These are phyloP conservation scores for Ophiostoma pallidulum DNA, from an alignment of 2,329 filamentous ascomycete species.

Conservation along the genomic window DNA sequence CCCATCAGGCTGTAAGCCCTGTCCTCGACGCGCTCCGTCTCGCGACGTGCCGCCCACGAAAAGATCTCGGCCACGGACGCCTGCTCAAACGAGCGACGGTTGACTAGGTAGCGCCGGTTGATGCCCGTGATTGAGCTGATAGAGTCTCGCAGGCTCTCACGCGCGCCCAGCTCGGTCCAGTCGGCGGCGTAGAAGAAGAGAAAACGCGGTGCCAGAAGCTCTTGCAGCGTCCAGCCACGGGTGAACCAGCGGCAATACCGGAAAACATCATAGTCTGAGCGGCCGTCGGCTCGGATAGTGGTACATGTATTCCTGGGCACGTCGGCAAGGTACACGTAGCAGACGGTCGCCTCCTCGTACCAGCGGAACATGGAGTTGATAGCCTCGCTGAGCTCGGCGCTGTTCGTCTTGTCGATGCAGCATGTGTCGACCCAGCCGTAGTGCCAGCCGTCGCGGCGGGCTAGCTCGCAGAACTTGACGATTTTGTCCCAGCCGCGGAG, in stretches of 20 bases:
- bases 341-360: slow-evolving; percentile 10
- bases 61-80: too few relatives aligned
- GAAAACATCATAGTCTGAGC: too few relatives aligned
- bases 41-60: too few relatives aligned
- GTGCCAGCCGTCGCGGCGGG: neutral
- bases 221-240: slow-evolving; percentile 53
- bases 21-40: too few relatives aligned
- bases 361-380: slow-evolving; percentile 17
- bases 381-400: slow-evolving; percentile 13
- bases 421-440: slow-evolving; percentile 16
- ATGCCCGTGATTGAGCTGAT: too few relatives aligned
- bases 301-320: too few relatives aligned
- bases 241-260: slow-evolving; percentile 24
- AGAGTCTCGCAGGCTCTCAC: too few relatives aligned
- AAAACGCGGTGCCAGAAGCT: slow-evolving; percentile 44
- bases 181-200: slow-evolving; percentile 21
- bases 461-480: neutral
- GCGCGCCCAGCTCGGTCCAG: neutral
- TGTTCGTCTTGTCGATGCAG: slow-evolving; percentile 17
- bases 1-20: too few relatives aligned
- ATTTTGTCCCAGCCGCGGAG: neutral
- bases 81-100: too few relatives aligned
- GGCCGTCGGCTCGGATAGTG: too few relatives aligned
- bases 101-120: too few relatives aligned
- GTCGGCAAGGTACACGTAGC: slow-evolving; percentile 13